Conservation (phyloP, 306 rosid genomes). For the Cicer chorassanicum region DNA sequence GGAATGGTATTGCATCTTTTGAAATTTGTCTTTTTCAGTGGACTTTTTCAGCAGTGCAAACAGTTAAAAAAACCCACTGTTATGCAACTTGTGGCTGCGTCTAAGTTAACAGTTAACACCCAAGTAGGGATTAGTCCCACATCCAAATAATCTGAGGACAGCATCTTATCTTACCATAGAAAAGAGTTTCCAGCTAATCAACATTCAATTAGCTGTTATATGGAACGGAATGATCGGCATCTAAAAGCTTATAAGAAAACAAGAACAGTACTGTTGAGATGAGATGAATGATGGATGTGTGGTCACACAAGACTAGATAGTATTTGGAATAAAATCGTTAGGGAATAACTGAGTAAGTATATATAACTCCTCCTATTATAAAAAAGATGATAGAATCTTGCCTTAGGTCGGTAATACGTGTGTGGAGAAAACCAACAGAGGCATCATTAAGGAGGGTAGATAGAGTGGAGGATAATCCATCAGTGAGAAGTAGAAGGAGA, state of each 20-base stretch:
- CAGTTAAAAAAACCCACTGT: neutral
- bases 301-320: neutral
- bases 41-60: neutral
- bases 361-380: neutral
- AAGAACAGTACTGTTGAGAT: neutral
- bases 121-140: neutral
- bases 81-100: neutral
- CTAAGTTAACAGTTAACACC: neutral
- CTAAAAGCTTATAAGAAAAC: neutral
- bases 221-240: no score
- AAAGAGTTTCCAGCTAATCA: neutral
- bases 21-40: constrained; percentile 11
- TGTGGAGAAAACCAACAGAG: neutral
- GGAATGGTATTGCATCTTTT: constrained; percentile 4
- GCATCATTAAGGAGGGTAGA: neutral
- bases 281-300: neutral
- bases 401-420: neutral
- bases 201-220: no score
- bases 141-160: neutral
- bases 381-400: neutral
- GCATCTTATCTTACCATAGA: neutral
- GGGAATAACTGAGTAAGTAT: neutral
- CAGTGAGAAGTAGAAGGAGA: neutral
- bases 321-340: neutral
- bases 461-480: constrained; percentile 2